Conservation (phyloP, 192 early-diverging fungal genomes). For the Endogone sp. region DNA sequence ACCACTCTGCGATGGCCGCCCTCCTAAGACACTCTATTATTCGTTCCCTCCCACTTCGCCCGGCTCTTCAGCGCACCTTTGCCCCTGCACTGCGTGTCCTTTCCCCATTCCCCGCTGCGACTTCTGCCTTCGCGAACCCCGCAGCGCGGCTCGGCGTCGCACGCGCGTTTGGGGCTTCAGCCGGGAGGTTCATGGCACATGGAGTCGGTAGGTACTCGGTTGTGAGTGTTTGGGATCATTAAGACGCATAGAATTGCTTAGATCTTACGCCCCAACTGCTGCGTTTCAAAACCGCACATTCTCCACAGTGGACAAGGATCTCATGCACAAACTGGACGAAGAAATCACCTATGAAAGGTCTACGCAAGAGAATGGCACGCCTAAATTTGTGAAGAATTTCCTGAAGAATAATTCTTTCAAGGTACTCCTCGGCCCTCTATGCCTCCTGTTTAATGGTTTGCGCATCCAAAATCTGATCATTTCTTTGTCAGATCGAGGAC, state of each 20-base stretch:
- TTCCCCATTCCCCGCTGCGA: background rate
- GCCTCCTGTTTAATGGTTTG: too few species aligned
- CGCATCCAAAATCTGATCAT: too few species aligned
- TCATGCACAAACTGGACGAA: conserved; percentile 64
- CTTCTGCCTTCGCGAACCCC: background rate
- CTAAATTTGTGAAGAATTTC: conserved; percentile 76
- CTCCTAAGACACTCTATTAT: background rate
- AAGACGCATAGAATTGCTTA: too few species aligned
- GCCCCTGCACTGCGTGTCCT: too few species aligned
- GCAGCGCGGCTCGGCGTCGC: too few species aligned
- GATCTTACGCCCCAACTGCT: too few species aligned
- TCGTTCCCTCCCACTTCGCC: background rate
- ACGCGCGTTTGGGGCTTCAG: too few species aligned
- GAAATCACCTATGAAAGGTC: conserved; percentile 76
- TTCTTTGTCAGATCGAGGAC: conserved; percentile 65
- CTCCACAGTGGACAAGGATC: conserved; percentile 60
- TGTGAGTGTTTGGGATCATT: too few species aligned
- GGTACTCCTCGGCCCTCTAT: conserved; percentile 15
- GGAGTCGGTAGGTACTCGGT: too few species aligned
- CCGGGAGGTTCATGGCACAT: too few species aligned
- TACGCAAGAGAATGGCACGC: conserved; percentile 47
- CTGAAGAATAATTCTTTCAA: conserved; percentile 56
- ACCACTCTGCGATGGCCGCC: background rate
- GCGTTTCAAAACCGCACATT: too few species aligned
- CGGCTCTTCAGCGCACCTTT: background rate